phyloP scores from a whole-genome alignment of 169 alveolate species.

The Plasmodium gallinaceum region DNA sequence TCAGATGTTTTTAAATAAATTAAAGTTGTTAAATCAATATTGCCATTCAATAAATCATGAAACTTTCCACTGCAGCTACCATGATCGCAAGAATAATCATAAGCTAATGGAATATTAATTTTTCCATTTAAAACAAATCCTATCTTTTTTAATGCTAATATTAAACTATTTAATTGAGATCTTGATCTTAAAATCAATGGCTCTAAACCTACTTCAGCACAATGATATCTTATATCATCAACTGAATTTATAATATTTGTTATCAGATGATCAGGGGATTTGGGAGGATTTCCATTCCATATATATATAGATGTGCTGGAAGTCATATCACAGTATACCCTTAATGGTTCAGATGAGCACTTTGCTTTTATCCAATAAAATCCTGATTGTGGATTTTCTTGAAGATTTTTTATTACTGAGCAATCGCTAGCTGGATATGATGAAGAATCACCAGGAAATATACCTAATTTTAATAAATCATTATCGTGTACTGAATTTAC shows the following conservation, averaged over 20 bases:
- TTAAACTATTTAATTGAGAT: constrained; percentile 86
- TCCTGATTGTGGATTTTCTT: constrained; percentile 85
- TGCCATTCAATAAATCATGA: constrained; percentile 87
- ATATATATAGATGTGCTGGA: constrained; percentile 85
- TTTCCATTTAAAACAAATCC: constrained; percentile 86
- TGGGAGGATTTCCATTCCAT: constrained; percentile 80
- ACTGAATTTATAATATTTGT: constrained; percentile 84
- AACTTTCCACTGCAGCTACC: constrained; percentile 88
- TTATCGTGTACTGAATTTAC: constrained; percentile 71
- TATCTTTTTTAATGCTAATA: constrained; percentile 86
- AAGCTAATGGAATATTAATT: constrained; percentile 90
- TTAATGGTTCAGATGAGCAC: constrained; percentile 89
- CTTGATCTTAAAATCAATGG: constrained; percentile 87
- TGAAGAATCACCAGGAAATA: constrained; percentile 87
- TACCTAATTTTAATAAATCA: constrained; percentile 77
- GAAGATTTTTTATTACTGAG: constrained; percentile 80
- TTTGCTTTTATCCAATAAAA: constrained; percentile 93
- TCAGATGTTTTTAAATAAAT: constrained; percentile 78
- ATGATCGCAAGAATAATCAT: constrained; percentile 86
- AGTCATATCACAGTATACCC: constrained; percentile 92
- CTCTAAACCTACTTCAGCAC: constrained; percentile 91
- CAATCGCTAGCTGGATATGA: constrained; percentile 92
- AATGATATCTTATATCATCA: constrained; percentile 85
- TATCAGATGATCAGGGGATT: constrained; percentile 79
- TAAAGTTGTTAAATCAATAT: constrained; percentile 78